A percentile compares a stretch with the other conserved stretches of the same genome.
Evolutionary conservation across 1,139 yeast species (phyloP).

Genomic region (Nakaseomyces sp.): DNA sequence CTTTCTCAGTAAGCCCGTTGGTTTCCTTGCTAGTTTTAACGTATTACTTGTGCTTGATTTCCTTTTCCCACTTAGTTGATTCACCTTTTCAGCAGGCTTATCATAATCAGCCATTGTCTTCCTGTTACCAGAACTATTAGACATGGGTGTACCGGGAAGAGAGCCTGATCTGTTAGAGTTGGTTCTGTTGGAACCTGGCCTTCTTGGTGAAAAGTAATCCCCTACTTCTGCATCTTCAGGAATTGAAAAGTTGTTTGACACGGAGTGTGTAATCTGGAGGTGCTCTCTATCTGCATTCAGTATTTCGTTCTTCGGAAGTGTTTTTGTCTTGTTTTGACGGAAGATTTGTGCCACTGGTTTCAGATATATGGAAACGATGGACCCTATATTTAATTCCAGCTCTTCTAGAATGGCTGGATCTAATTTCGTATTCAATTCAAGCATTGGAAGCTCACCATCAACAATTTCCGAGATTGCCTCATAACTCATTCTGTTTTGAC

Average conservation of each 20-base stretch:
- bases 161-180: slow-evolving; percentile 8
- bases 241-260: slow-evolving; percentile 3
- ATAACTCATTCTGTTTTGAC: slow-evolving; percentile 11
- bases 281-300: slow-evolving; percentile 29
- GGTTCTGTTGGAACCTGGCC: background rate
- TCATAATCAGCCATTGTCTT: slow-evolving; percentile 32
- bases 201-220: slow-evolving; percentile 1
- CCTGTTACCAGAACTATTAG: slow-evolving; percentile 16
- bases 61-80: slow-evolving; percentile 29
- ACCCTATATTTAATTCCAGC: slow-evolving; percentile 71
- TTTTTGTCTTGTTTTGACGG: slow-evolving; percentile 50
- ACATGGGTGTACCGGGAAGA: slow-evolving; percentile 9
- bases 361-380: slow-evolving; percentile 73
- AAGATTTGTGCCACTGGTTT: slow-evolving; percentile 78
- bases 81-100: slow-evolving; percentile 33
- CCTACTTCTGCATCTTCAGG: slow-evolving; percentile 6
- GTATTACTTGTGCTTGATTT: slow-evolving; percentile 27
- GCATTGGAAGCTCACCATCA: slow-evolving; percentile 51
- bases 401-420: slow-evolving; percentile 70
- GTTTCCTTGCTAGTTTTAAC: slow-evolving; percentile 25
- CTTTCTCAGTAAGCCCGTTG: slow-evolving; percentile 27
- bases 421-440: slow-evolving; percentile 62
- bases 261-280: slow-evolving; percentile 13
- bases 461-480: slow-evolving; percentile 41
- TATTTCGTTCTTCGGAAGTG: slow-evolving; percentile 56